These are phyloP conservation scores for Dryas drummondii DNA, from an alignment of 306 rosid genomes.

Conservation along the genomic window DNA sequence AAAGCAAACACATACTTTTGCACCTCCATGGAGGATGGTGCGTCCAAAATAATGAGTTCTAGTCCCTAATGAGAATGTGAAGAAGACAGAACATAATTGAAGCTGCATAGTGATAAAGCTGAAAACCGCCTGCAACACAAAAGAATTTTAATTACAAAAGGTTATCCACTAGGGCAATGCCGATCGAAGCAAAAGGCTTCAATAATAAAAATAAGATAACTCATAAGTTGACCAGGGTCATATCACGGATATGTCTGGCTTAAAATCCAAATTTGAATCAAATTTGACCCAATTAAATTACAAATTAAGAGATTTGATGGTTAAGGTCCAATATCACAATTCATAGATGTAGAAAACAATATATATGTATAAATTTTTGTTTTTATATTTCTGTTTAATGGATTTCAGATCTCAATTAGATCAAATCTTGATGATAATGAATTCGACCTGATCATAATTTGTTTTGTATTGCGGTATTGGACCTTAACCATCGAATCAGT, in stretches of 20 bases:
- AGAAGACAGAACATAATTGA: constrained; percentile 95
- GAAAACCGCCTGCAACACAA: constrained; percentile 76
- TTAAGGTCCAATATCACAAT: no score
- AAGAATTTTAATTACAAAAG: not conserved
- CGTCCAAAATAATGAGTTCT: constrained; percentile 98
- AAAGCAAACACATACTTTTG: constrained; percentile 56
- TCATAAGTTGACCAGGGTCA: not conserved
- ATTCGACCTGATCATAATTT: no score
- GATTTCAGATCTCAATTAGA: no score
- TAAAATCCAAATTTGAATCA: no score
- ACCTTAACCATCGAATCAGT: no score
- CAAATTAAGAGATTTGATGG: no score
- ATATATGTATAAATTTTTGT: no score
- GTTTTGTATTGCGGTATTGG: no score
- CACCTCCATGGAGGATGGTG: constrained; percentile 96
- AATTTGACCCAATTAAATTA: no score
- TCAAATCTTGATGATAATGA: no score
- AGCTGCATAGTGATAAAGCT: constrained; percentile 97
- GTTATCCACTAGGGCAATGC: not conserved
- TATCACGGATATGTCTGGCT: not conserved
- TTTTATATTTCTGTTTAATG: no score
- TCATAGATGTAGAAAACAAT: no score
- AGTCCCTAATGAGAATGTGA: constrained; percentile 95
- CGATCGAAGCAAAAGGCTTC: not conserved
- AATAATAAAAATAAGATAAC: not conserved